Conservation (phyloP, 306 rosid species). For the Begonia fuchsioides region DNA sequence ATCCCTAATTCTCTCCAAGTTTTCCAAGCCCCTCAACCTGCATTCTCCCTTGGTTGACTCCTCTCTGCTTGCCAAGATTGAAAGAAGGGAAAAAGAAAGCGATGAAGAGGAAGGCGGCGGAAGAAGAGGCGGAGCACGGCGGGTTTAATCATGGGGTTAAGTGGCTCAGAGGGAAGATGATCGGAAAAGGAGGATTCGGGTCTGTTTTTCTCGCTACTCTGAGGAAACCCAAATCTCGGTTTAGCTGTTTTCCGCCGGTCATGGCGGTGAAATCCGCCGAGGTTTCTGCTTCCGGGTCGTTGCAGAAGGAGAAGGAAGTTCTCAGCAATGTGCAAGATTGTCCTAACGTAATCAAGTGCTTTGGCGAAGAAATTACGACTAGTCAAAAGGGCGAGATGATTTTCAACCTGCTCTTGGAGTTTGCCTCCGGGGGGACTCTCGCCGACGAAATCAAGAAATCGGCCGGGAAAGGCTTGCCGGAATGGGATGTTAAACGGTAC, state of each 20-base stretch:
- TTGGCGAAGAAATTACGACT: slow-evolving; percentile 14
- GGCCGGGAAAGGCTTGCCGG: slow-evolving; percentile 7
- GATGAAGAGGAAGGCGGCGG: slow-evolving; percentile 8
- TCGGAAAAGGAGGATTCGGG: slow-evolving; percentile 21
- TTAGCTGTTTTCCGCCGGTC: slow-evolving; percentile 4
- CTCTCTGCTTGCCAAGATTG: neutral
- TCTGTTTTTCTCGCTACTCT: slow-evolving; percentile 20
- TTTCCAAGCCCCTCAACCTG: neutral
- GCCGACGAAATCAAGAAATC: slow-evolving; percentile 7
- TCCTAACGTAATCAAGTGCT: slow-evolving; percentile 6
- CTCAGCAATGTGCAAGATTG: slow-evolving; percentile 7
- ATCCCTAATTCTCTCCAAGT: neutral
- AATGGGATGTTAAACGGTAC: slow-evolving; percentile 8
- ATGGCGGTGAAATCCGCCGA: slow-evolving; percentile 21
- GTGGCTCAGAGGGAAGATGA: slow-evolving; percentile 7
- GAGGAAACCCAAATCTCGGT: slow-evolving; percentile 2
- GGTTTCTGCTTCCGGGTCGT: slow-evolving; percentile 10
- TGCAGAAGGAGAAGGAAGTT: slow-evolving; percentile 14
- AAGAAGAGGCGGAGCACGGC: neutral
- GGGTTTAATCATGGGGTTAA: slow-evolving; percentile 7
- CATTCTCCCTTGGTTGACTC: neutral
- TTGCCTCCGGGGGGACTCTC: slow-evolving; percentile 18
- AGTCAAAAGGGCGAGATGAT: slow-evolving; percentile 8
- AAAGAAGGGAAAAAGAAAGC: neutral
- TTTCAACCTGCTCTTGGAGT: slow-evolving; percentile 17